phyloP scores from a whole-genome alignment of 2,329 filamentous ascomycete genomes.

The Huntiella moniliformis region DNA sequence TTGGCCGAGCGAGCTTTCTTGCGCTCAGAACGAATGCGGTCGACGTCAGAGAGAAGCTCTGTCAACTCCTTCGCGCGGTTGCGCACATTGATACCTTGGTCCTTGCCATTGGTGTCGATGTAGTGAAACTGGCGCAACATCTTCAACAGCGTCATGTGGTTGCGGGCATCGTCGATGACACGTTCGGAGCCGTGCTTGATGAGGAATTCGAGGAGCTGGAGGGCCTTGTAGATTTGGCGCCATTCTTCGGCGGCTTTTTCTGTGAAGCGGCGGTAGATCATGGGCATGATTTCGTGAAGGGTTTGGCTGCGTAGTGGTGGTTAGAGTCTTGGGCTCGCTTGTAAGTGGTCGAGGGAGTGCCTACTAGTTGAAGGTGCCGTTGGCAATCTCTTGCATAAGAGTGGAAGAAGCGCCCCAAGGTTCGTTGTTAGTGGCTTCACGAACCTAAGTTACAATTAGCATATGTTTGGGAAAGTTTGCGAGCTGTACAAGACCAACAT shows the following conservation, averaged over 20 bases:
- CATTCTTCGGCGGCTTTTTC: constrained; percentile 97
- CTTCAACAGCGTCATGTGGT: constrained; percentile 85
- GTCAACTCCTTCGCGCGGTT: constrained; percentile 91
- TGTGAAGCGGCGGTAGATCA: constrained; percentile 98
- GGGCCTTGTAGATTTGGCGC: constrained; percentile 97
- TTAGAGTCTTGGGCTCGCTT: not conserved
- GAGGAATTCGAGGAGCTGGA: constrained; percentile 90
- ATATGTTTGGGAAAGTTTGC: not conserved
- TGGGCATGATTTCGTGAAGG: constrained; percentile 98
- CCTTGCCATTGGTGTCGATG: constrained; percentile 91
- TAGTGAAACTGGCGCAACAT: constrained; percentile 98
- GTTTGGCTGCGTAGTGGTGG: constrained; percentile 46
- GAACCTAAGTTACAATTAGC: constrained; percentile 38
- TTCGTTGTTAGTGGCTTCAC: constrained; percentile 97
- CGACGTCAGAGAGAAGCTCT: constrained; percentile 83
- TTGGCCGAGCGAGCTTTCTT: constrained; percentile 85
- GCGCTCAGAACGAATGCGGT: constrained; percentile 58
- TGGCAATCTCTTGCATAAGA: constrained; percentile 94
- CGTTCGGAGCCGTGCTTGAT: constrained; percentile 97
- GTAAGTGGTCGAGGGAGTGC: constrained; percentile 17
- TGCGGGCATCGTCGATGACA: constrained; percentile 90
- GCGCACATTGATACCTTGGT: constrained; percentile 92
- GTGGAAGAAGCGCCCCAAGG: constrained; percentile 80
- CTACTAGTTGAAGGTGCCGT: constrained; percentile 95
- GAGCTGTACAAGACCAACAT: constrained; percentile 10